Evolutionary conservation across 495 filamentous ascomycete species (phyloP).

Genomic region (Parathielavia appendiculata): DNA sequence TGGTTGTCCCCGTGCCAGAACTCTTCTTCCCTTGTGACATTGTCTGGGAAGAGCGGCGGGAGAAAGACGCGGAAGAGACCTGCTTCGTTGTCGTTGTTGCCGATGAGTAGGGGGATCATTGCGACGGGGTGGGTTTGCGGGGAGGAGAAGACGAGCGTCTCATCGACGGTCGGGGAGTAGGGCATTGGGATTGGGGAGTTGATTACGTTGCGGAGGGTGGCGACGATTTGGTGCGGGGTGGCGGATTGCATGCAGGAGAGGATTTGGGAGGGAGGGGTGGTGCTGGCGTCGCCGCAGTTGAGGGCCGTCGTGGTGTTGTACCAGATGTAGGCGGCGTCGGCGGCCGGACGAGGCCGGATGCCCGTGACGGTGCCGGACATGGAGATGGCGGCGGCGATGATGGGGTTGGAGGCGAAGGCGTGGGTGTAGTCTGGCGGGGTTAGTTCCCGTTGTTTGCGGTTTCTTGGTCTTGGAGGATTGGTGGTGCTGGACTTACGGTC

Average conservation of each 20-base stretch:
- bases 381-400: conserved; percentile 26
- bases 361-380: conserved; percentile 20
- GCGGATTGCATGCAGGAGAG: conserved; percentile 38
- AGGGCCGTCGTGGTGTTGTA: conserved; percentile 38
- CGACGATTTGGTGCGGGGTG: conserved; percentile 26
- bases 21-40: background rate
- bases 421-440: conserved; percentile 34
- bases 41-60: conserved; percentile 12
- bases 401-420: conserved; percentile 42
- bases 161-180: conserved; percentile 48
- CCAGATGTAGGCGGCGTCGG: conserved; percentile 25
- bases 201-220: conserved; percentile 23
- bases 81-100: conserved; percentile 44
- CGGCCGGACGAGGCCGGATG: background rate
- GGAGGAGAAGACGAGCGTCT: conserved; percentile 41
- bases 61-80: conserved; percentile 35
- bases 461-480: too few relatives aligned
- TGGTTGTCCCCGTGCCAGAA: conserved; percentile 1
- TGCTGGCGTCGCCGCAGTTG: conserved; percentile 37
- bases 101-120: conserved; percentile 40
- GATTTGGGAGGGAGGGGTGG: conserved; percentile 21
- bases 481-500: conserved; percentile 10
- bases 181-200: background rate
- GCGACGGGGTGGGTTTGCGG: conserved; percentile 31
- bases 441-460: too few relatives aligned